A percentile compares a stretch with the other conserved stretches of the same genome.
Evolutionary conservation across 306 rosid genomes (phyloP).

Genomic region (Cajanus cajan): DNA sequence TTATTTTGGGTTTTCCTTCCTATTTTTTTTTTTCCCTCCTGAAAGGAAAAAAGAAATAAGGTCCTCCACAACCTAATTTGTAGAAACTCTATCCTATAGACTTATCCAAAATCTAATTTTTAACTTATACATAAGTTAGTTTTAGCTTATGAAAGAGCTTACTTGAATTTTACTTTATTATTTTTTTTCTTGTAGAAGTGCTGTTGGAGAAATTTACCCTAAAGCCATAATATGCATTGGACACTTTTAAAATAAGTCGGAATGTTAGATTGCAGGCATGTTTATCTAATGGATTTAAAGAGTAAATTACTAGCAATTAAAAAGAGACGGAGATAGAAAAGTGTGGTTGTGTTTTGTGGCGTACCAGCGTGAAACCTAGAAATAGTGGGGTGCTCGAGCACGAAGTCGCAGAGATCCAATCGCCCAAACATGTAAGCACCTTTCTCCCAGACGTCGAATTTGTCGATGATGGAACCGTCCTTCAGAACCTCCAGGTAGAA

Average conservation of each 20-base stretch:
- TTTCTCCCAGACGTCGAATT: constrained; percentile 57
- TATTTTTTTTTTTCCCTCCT: too few relatives aligned
- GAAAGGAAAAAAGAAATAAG: too few relatives aligned
- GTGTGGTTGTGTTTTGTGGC: background rate
- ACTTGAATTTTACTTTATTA: too few relatives aligned
- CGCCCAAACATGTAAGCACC: constrained; percentile 98
- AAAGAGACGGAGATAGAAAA: background rate
- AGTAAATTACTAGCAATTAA: background rate
- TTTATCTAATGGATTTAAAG: background rate
- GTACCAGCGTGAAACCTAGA: constrained; percentile 93
- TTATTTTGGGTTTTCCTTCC: too few relatives aligned
- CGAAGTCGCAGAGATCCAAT: constrained; percentile 83
- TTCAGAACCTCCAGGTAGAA: constrained; percentile 85
- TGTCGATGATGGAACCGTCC: constrained; percentile 74
- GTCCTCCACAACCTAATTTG: too few relatives aligned
- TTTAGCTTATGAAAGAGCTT: too few relatives aligned
- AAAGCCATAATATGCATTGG: background rate
- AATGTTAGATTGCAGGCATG: background rate
- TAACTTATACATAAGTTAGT: too few relatives aligned
- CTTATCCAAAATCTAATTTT: too few relatives aligned
- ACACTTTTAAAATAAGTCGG: background rate
- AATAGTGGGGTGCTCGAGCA: constrained; percentile 82
- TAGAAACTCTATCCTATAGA: too few relatives aligned
- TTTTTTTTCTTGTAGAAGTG: too few relatives aligned
- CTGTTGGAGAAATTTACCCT: too few relatives aligned